Conservation (phyloP, 2,329 filamentous ascomycete species). For the Epichloe sibirici region DNA sequence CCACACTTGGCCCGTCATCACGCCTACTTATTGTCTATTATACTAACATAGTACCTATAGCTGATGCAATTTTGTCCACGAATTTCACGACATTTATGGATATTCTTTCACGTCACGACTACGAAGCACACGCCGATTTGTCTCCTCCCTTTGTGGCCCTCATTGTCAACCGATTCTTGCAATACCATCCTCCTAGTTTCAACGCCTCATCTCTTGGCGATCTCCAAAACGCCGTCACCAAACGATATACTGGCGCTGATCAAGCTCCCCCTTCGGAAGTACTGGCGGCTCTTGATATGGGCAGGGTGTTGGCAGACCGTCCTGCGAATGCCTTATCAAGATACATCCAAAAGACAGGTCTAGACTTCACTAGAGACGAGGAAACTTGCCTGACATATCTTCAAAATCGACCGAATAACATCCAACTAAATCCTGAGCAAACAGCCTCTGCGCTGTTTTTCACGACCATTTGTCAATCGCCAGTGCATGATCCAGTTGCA, state of each 20-base stretch:
- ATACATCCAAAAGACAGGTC: constrained; percentile 62
- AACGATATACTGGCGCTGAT: constrained; percentile 55
- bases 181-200: constrained; percentile 78
- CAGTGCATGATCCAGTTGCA: constrained; percentile 37
- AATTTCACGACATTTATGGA: constrained; percentile 69
- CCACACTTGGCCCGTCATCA: no score
- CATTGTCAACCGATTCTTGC: constrained; percentile 75
- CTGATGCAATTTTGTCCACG: constrained; percentile 77
- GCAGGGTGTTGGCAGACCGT: constrained; percentile 50
- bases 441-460: constrained; percentile 69
- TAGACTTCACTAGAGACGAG: constrained; percentile 61
- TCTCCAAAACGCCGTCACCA: constrained; percentile 50
- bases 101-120: constrained; percentile 54
- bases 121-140: constrained; percentile 54
- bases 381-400: constrained; percentile 49
- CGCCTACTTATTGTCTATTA: neutral
- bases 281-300: constrained; percentile 56
- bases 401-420: constrained; percentile 36
- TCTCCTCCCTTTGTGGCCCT: constrained; percentile 59
- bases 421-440: constrained; percentile 68
- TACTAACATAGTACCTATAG: constrained; percentile 33
- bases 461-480: constrained; percentile 44
- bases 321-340: constrained; percentile 46
- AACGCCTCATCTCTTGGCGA: constrained; percentile 63
- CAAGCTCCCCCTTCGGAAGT: constrained; percentile 59